Evolutionary conservation across 768 basidiomycete species (phyloP), one percentile per base, ranked within the genome.

Genomic region (Naematelia encephala): DNA sequence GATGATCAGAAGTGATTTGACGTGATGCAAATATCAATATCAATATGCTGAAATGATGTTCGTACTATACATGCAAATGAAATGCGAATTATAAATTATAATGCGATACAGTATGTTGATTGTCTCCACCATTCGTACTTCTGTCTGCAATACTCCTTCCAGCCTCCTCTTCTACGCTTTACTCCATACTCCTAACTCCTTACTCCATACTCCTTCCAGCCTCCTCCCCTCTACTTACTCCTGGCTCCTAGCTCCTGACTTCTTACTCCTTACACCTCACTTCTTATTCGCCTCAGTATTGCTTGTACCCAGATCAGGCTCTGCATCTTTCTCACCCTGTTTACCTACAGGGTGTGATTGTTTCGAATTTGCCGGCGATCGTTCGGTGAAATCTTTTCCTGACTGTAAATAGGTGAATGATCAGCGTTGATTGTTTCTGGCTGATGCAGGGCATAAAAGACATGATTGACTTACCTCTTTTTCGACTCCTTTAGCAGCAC

Each of bases 401-500:
- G 66, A 58, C 74, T 75, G 54, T 22, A 26, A 23, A n/a, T n/a
- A n/a, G n/a, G n/a, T n/a, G n/a, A n/a, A n/a, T n/a, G n/a, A n/a
- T n/a, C n/a, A n/a, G n/a, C n/a, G n/a, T n/a, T n/a, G n/a, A n/a
- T n/a, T n/a, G n/a, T n/a, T n/a, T n/a, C n/a, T n/a, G n/a, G n/a
- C n/a, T n/a, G n/a, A n/a, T 25, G n/a, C n/a, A n/a, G n/a, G n/a
- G n/a, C n/a, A n/a, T n/a, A n/a, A n/a, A n/a, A n/a, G n/a, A n/a
- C n/a, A n/a, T n/a, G n/a, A n/a, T n/a, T n/a, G n/a, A 61, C 75
- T 68, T 49, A 77, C 75, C 66, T 77, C 75, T 23, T 69, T 43
- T 62, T 75, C 64, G 5, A 77, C 63, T 25, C 65, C 59, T 63
- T 75, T 70, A 14, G 73, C 68, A 1, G 68, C 54, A 27, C 61